Evolutionary conservation across 2,329 filamentous ascomycete species (phyloP).

Genomic region (Alternaria panax): DNA sequence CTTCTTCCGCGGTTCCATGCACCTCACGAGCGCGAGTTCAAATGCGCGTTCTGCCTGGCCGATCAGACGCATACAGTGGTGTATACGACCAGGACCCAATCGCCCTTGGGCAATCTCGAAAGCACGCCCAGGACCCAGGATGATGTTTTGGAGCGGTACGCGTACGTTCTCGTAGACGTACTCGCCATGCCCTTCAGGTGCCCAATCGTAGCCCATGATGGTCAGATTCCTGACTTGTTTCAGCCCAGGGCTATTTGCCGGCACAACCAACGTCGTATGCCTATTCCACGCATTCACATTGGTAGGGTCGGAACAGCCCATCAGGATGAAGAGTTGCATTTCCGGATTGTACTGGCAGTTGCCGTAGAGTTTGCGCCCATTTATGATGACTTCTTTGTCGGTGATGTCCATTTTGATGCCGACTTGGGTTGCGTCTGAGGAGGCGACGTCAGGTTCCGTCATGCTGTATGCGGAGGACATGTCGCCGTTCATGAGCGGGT

Average conservation of each 20-base stretch:
- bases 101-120: conserved; percentile 55
- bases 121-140: conserved; percentile 52
- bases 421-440: conserved; percentile 60
- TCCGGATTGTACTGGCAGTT: conserved; percentile 52
- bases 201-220: conserved; percentile 55
- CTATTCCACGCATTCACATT: conserved; percentile 52
- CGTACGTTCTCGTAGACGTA: conserved; percentile 54
- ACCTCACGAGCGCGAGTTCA: conserved; percentile 51
- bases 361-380: conserved; percentile 53
- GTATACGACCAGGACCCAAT: conserved; percentile 53
- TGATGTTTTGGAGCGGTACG: conserved; percentile 52
- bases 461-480: conserved; percentile 61
- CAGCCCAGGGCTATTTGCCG: conserved; percentile 49
- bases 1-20: conserved; percentile 50
- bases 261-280: conserved; percentile 52
- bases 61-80: conserved; percentile 55
- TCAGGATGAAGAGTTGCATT: conserved; percentile 47
- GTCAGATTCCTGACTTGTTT: conserved; percentile 51
- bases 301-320: conserved; percentile 51
- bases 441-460: conserved; percentile 61
- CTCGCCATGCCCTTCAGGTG: conserved; percentile 54
- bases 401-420: conserved; percentile 47
- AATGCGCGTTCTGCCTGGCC: conserved; percentile 54
- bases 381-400: conserved; percentile 51
- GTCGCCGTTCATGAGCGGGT: conserved; percentile 58